These are phyloP conservation scores for Quercus tomentella DNA, from an alignment of 331 rosid genomes.

Conservation along the genomic window DNA sequence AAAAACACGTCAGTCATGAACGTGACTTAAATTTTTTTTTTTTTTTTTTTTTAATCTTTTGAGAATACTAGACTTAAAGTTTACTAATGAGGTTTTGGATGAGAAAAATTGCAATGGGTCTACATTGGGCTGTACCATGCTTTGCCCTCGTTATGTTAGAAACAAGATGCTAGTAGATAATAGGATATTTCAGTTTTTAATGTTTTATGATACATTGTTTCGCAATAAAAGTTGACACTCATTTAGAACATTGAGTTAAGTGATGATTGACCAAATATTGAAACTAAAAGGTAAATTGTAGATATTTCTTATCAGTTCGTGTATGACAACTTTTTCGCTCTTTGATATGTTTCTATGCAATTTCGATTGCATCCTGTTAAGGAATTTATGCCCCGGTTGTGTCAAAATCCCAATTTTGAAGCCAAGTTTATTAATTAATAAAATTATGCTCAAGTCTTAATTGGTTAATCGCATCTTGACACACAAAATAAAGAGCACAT, in stretches of 20 bases:
- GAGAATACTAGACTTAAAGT: too few relatives aligned
- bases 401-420: too few relatives aligned
- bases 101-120: too few relatives aligned
- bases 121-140: background rate
- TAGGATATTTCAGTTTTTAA: constrained; percentile 2
- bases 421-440: too few relatives aligned
- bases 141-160: background rate
- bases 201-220: constrained; percentile 22
- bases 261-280: constrained; percentile 45
- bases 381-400: too few relatives aligned
- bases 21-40: too few relatives aligned
- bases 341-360: background rate
- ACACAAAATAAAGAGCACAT: too few relatives aligned
- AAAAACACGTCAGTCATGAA: too few relatives aligned
- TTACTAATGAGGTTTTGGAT: too few relatives aligned
- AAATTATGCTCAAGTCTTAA: too few relatives aligned
- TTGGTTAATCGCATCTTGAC: too few relatives aligned
- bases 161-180: background rate
- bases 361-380: background rate
- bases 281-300: constrained; percentile 52
- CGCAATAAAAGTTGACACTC: constrained; percentile 98
- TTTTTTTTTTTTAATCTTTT: too few relatives aligned
- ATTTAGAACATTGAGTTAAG: constrained; percentile 84
- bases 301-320: constrained; percentile 41
- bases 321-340: constrained; percentile 2